Percentiles rank a stretch among this genome's conserved stretches.
Evolutionary conservation across 768 basidiomycete genomes (phyloP).

Genomic region (Gloeostereum incarnatum): DNA sequence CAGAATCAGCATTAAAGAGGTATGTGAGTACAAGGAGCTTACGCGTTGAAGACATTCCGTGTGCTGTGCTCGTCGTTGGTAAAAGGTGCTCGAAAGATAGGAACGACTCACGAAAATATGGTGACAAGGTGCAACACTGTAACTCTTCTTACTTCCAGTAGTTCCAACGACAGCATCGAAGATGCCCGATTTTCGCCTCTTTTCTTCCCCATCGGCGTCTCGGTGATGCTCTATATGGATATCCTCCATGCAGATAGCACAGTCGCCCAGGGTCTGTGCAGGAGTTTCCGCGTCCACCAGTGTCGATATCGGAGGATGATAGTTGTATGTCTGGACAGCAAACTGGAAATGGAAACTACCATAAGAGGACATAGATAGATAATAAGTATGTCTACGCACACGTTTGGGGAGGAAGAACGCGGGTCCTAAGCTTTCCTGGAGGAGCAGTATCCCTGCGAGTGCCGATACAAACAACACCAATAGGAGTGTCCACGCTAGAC

Average conservation of each 20-base stretch:
- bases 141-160: conserved; percentile 50
- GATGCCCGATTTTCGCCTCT: conserved; percentile 18
- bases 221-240: conserved; percentile 46
- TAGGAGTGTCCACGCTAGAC: conserved; percentile 53
- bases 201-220: conserved; percentile 13
- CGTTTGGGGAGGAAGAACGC: conserved; percentile 74
- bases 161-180: conserved; percentile 6
- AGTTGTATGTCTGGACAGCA: conserved; percentile 62
- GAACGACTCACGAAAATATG: conserved; percentile 69
- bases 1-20: neutral
- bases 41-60: conserved; percentile 81
- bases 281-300: conserved; percentile 65
- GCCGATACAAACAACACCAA: conserved; percentile 51
- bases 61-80: conserved; percentile 38
- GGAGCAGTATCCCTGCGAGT: conserved; percentile 52
- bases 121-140: conserved; percentile 83
- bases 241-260: conserved; percentile 89
- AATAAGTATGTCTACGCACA: conserved; percentile 27
- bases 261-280: conserved; percentile 74
- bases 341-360: conserved; percentile 30
- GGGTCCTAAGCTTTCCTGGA: conserved; percentile 73
- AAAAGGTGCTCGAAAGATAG: conserved; percentile 1
- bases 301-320: conserved; percentile 77
- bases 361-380: conserved; percentile 3
- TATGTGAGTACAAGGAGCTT: conserved; percentile 11